These are phyloP conservation scores for Aspergillus saccharolyticus DNA, from an alignment of 495 filamentous ascomycete species.

Conservation along the genomic window DNA sequence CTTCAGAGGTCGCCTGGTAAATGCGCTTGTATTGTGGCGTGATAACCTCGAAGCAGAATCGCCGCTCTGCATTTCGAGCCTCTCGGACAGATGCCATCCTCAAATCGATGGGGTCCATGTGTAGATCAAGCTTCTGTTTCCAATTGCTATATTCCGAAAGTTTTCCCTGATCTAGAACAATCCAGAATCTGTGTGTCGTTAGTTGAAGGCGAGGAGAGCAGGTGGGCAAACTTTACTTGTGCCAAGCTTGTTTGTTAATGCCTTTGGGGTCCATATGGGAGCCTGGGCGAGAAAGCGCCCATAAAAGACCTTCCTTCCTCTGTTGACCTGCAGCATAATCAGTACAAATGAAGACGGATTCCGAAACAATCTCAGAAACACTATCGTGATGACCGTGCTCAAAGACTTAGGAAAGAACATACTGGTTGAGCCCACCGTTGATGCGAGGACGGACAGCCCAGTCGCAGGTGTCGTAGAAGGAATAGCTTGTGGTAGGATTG, in stretches of 20 bases:
- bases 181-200: slow-evolving; percentile 74
- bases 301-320: slow-evolving; percentile 87
- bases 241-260: slow-evolving; percentile 96
- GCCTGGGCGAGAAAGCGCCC: slow-evolving; percentile 89
- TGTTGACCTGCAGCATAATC: slow-evolving; percentile 48
- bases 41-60: slow-evolving; percentile 98
- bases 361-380: slow-evolving; percentile 73
- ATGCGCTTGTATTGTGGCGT: slow-evolving; percentile 95
- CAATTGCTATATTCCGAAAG: slow-evolving; percentile 98
- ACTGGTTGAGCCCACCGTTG: slow-evolving; percentile 31
- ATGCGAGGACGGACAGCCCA: slow-evolving; percentile 25
- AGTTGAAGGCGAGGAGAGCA: slow-evolving; percentile 14
- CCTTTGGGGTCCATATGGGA: slow-evolving; percentile 93
- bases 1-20: slow-evolving; percentile 95
- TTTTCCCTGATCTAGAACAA: slow-evolving; percentile 93
- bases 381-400: neutral
- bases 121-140: slow-evolving; percentile 94
- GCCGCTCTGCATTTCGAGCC: slow-evolving; percentile 85
- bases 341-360: slow-evolving; percentile 30
- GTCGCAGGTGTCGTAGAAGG: slow-evolving; percentile 30
- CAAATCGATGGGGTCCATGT: slow-evolving; percentile 97
- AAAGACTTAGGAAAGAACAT: slow-evolving; percentile 44
- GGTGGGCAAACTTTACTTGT: slow-evolving; percentile 68
- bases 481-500: slow-evolving; percentile 42
- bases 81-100: slow-evolving; percentile 95